These are phyloP conservation scores for Tuber aestivum DNA, from an alignment of 495 filamentous ascomycete genomes.

Conservation along the genomic window DNA sequence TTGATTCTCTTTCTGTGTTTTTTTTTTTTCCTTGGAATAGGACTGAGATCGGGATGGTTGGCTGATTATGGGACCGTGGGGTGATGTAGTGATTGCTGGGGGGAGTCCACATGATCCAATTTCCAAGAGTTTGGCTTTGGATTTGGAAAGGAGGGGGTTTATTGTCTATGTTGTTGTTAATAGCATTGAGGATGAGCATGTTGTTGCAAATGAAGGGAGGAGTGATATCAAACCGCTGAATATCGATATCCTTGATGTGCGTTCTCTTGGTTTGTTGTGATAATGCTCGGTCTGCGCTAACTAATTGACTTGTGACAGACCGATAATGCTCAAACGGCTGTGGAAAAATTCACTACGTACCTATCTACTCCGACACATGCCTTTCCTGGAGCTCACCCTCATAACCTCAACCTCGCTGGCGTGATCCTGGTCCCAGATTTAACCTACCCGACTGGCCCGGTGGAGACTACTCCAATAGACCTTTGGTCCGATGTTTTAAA, in stretches of 20 bases:
- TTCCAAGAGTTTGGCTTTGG: slow-evolving; percentile 69
- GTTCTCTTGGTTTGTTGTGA: slow-evolving; percentile 9
- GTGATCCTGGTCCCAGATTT: slow-evolving; percentile 71
- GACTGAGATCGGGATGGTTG: background rate
- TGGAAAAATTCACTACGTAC: slow-evolving; percentile 61
- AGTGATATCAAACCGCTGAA: slow-evolving; percentile 74
- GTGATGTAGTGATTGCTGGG: slow-evolving; percentile 62
- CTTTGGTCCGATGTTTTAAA: slow-evolving; percentile 85
- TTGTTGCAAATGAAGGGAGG: slow-evolving; percentile 63
- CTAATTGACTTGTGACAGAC: slow-evolving; percentile 39
- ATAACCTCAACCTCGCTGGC: slow-evolving; percentile 67
- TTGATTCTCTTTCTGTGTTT: slow-evolving; percentile 11
- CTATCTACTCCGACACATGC: slow-evolving; percentile 67
- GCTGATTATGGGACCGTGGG: slow-evolving; percentile 17
- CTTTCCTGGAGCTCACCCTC: slow-evolving; percentile 62
- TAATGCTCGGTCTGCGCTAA: background rate
- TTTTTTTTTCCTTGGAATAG: background rate
- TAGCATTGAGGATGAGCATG: slow-evolving; percentile 71
- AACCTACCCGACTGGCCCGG: slow-evolving; percentile 65
- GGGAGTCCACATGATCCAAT: slow-evolving; percentile 69
- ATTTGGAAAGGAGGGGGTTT: slow-evolving; percentile 85
- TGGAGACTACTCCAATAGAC: slow-evolving; percentile 74
- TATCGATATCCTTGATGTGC: slow-evolving; percentile 72
- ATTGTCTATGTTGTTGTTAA: slow-evolving; percentile 84
- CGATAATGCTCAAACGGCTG: slow-evolving; percentile 51